phyloP scores from a whole-genome alignment of 78 protist genomes.

The Chrysochromulina tobinii region DNA sequence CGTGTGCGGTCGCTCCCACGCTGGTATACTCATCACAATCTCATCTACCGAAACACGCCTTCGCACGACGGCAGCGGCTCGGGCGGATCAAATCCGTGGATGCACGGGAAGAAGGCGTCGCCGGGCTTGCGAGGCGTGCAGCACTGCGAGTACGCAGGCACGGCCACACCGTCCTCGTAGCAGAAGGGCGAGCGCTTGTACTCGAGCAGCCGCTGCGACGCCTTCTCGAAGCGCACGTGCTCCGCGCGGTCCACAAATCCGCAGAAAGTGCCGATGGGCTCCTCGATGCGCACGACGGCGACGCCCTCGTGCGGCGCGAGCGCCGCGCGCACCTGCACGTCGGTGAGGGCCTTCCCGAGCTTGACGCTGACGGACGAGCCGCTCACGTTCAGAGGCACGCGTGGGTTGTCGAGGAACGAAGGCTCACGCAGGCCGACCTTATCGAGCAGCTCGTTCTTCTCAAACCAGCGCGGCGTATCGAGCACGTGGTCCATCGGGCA shows the following conservation, averaged over 20 bases:
- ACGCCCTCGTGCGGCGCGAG: neutral
- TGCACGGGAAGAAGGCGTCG: neutral
- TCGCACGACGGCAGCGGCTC: neutral
- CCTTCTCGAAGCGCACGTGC: neutral
- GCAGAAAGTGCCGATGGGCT: neutral
- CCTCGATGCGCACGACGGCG: neutral
- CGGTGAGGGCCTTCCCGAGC: neutral
- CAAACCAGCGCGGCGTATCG: neutral
- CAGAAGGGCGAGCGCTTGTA: neutral
- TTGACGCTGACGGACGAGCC: neutral
- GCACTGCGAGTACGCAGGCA: neutral
- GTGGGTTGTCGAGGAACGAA: neutral
- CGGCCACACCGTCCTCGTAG: neutral
- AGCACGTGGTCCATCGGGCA: slow-evolving; percentile 8
- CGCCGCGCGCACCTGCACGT: neutral
- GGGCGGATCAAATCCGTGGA: neutral
- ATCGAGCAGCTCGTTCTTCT: neutral
- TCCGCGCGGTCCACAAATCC: neutral
- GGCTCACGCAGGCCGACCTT: neutral
- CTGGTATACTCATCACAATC: too few relatives aligned
- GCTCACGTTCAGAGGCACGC: neutral
- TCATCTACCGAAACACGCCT: too few relatives aligned
- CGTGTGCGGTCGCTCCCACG: too few relatives aligned
- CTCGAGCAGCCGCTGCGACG: neutral
- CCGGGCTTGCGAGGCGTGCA: neutral